Percentiles rank a stretch among this genome's conserved stretches.
Evolutionary conservation across 257 asterid species (phyloP).

Genomic region (Anisodus tanguticus): DNA sequence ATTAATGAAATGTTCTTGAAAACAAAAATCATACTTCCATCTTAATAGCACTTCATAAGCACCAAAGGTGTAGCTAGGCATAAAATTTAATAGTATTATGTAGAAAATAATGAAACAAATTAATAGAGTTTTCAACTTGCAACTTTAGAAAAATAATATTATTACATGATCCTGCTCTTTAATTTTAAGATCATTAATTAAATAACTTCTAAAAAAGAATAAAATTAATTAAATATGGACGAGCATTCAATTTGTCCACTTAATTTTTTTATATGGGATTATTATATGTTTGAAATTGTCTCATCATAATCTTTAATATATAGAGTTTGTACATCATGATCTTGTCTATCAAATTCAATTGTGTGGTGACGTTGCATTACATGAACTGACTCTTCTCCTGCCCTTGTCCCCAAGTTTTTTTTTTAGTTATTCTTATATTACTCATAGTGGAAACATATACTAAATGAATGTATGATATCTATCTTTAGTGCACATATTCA

Average conservation of each 20-base stretch:
- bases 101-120: too few species aligned
- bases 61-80: background rate
- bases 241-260: background rate
- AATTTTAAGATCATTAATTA: background rate
- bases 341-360: background rate
- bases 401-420: background rate
- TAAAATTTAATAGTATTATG: background rate
- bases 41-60: background rate
- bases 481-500: too few species aligned
- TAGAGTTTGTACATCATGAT: background rate
- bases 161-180: background rate
- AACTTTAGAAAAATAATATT: too few species aligned
- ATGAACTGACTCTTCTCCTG: background rate
- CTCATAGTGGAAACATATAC: too few species aligned
- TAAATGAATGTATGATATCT: too few species aligned
- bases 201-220: background rate
- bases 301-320: background rate
- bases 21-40: background rate
- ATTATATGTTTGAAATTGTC: background rate
- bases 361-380: conserved; percentile 3
- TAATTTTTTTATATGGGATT: background rate
- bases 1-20: background rate
- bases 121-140: background rate
- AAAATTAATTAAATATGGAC: background rate
- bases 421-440: too few species aligned